Conservation (phyloP, 2,329 filamentous ascomycete genomes). For the Fusarium subtropicale region DNA sequence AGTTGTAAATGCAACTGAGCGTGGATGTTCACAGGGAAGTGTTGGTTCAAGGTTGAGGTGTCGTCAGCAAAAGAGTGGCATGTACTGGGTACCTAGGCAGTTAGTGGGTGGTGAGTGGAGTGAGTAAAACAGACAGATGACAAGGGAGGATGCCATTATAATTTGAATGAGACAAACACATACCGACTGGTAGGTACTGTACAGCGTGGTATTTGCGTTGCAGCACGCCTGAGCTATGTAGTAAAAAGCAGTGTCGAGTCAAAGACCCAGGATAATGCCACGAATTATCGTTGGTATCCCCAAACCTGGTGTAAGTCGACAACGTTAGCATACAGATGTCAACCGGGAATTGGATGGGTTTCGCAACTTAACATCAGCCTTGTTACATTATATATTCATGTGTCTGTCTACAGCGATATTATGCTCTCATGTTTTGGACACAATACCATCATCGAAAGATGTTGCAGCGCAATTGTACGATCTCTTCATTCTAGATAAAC, state of each 20-base stretch:
- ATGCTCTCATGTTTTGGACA: background rate
- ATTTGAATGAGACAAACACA: background rate
- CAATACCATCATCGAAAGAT: background rate
- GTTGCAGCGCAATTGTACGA: background rate
- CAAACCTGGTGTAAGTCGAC: background rate
- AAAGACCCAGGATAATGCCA: background rate
- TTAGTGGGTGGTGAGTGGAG: conserved; percentile 24
- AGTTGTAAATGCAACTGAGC: conserved; percentile 6
- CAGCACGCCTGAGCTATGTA: background rate
- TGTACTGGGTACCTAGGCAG: conserved; percentile 14
- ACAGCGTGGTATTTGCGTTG: background rate
- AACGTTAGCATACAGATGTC: background rate
- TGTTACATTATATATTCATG: background rate
- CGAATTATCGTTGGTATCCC: background rate
- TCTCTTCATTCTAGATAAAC: conserved; percentile 3
- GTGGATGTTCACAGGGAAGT: conserved; percentile 15
- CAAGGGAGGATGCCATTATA: background rate
- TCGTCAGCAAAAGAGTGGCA: conserved; percentile 37
- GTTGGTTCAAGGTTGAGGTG: conserved; percentile 33
- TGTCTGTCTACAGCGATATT: background rate
- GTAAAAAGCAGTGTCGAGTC: background rate
- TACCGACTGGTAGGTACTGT: background rate
- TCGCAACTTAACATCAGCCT: background rate
- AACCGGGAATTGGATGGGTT: background rate
- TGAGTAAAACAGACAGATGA: background rate